These are phyloP conservation scores for Picea abies DNA, from an alignment of 83 land plant species.

Conservation along the genomic window DNA sequence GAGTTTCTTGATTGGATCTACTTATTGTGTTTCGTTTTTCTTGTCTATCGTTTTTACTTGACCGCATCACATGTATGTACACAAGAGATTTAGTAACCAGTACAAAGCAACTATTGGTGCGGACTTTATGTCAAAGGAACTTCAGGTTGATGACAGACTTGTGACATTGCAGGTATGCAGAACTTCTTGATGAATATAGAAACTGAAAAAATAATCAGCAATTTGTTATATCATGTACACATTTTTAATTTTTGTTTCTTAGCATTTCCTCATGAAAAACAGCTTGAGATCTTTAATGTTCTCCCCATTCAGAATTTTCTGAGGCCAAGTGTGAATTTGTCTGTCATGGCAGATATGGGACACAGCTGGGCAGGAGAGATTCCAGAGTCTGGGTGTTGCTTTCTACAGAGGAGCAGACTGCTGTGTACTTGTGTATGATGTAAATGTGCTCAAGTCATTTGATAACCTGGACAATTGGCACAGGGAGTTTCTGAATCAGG, in stretches of 20 bases:
- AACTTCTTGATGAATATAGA: neutral
- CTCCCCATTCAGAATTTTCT: neutral
- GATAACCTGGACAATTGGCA: slow-evolving; percentile 21
- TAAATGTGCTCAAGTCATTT: slow-evolving; percentile 64
- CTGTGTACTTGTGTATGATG: slow-evolving; percentile 81
- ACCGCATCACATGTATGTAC: slow-evolving; percentile 43
- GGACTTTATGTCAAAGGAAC: slow-evolving; percentile 68
- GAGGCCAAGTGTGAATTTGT: neutral
- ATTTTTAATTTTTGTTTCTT: neutral
- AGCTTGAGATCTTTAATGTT: neutral
- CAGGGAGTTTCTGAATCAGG: slow-evolving; percentile 38
- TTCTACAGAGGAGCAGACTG: slow-evolving; percentile 83
- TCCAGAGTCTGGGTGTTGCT: slow-evolving; percentile 78
- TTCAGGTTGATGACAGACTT: slow-evolving; percentile 53
- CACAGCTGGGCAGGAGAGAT: slow-evolving; percentile 80
- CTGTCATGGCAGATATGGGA: slow-evolving; percentile 67
- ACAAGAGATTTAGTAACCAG: slow-evolving; percentile 49
- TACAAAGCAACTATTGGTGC: slow-evolving; percentile 76
- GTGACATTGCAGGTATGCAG: slow-evolving; percentile 61
- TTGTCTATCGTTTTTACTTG: slow-evolving; percentile 10
- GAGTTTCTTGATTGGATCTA: neutral
- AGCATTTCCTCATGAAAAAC: neutral
- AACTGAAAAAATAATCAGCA: neutral
- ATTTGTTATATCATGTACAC: neutral
- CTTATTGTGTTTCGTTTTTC: neutral